Evolutionary conservation across 345 rosid genomes (phyloP), one percentile per base, ranked within the genome.

Genomic region (Eutrema japonicum): DNA sequence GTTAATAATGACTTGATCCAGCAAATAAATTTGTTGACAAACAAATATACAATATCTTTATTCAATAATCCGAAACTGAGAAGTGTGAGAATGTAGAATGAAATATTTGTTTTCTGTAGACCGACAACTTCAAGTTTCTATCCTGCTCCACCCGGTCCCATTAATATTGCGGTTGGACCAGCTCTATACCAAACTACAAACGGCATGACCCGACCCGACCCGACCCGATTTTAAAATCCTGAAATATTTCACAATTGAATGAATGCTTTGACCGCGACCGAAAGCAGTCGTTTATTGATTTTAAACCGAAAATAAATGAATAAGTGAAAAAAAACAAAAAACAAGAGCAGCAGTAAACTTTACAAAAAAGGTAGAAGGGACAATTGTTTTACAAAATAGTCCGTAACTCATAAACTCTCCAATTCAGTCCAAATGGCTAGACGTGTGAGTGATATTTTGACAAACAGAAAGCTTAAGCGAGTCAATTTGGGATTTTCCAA

Each of bases 231-330:
- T 2, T 7, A 3, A 11, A 38, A 38, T 8, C 14, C 13, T 22
- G 26, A 22, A 22, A 22, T 22, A 22, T 22, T 22, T 22, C 2
- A 22, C 26, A 22, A 22, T 22, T 22, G 22, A 33, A 6, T 30
- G 29, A 54, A 68, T 53, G 52, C 52, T 13, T 53, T 68, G 52
- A 68, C 72, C 52, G 42, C 42, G 32, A 41, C 62, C 40, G 33
- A 36, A 60, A 37, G 2, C 66, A 37, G 18, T 52, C 45, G 43
- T 8, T 49, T 49, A 35, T 49, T 49, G 29, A 3, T 49, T 18
- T 3, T 18, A 29, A 40, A 37, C 59, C n/a, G n/a, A 12, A 33
- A 66, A 37, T 8, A 10, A 27, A 52, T 52, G 38, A 52, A 41
- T 1, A 36, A 26, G 14, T 14, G n/a, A 29, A 8, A 54, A 66